phyloP scores from a whole-genome alignment of 768 basidiomycete genomes.

The Chalciporus chontae region DNA sequence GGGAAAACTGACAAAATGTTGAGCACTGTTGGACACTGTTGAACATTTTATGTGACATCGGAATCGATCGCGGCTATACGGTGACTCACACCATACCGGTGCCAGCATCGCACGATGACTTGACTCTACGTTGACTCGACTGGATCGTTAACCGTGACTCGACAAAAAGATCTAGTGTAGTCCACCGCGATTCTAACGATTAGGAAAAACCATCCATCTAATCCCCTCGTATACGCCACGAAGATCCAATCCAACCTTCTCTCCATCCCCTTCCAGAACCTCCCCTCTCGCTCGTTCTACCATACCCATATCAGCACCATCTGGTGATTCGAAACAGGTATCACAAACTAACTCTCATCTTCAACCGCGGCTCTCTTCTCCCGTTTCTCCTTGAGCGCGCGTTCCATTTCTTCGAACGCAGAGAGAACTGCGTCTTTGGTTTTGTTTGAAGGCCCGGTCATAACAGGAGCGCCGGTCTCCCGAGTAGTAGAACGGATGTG shows the following conservation, averaged over 20 bases:
- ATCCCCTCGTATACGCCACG: conserved; percentile 41
- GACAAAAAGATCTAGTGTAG: no score
- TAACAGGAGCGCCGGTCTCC: not conserved
- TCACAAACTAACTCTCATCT: conserved; percentile 38
- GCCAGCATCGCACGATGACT: not conserved
- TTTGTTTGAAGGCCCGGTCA: conserved; percentile 4
- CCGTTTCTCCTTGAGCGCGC: conserved; percentile 48
- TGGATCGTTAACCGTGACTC: no score
- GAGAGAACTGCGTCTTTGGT: conserved; percentile 40
- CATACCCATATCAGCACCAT: conserved; percentile 9
- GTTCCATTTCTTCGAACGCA: conserved; percentile 75
- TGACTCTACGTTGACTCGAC: no score
- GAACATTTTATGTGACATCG: no score
- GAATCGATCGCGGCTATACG: no score
- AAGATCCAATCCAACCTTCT: conserved; percentile 14
- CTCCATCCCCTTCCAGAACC: conserved; percentile 15
- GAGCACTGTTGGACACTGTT: no score
- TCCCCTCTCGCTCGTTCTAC: conserved; percentile 20
- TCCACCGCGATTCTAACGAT: conserved; percentile 26
- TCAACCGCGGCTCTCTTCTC: conserved; percentile 27
- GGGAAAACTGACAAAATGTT: not conserved
- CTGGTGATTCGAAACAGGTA: conserved; percentile 1
- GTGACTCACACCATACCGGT: conserved; percentile 4
- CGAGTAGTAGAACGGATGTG: conserved; percentile 35
- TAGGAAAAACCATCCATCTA: conserved; percentile 50